These are phyloP conservation scores for Carex sylvatica DNA, from an alignment of 202 grass and related monocot genomes.

Conservation along the genomic window DNA sequence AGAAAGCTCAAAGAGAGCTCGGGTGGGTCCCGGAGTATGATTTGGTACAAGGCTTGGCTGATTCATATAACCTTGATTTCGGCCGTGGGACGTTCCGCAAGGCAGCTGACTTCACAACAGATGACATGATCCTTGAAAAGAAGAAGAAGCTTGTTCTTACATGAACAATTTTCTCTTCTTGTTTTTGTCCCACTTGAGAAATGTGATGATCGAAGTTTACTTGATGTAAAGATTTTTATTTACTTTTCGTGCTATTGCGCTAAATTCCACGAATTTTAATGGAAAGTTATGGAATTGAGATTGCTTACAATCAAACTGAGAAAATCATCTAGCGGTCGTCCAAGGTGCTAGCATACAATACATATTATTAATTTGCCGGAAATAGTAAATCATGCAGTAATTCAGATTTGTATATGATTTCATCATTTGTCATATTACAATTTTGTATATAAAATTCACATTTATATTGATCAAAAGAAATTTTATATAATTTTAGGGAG, in stretches of 20 bases:
- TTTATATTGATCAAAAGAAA: too few relatives aligned
- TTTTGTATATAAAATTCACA: too few relatives aligned
- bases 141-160: slow-evolving; percentile 35
- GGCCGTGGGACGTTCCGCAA: slow-evolving; percentile 73
- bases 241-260: neutral
- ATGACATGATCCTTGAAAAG: slow-evolving; percentile 94
- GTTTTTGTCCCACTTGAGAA: slow-evolving; percentile 7
- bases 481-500: too few relatives aligned
- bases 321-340: too few relatives aligned
- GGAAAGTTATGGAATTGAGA: neutral
- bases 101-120: slow-evolving; percentile 76
- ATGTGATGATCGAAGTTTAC: neutral
- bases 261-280: too few relatives aligned
- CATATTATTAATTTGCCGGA: too few relatives aligned
- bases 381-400: too few relatives aligned
- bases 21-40: slow-evolving; percentile 58
- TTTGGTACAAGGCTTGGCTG: slow-evolving; percentile 63
- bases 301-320: too few relatives aligned
- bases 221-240: neutral
- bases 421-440: too few relatives aligned
- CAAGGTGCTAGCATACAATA: too few relatives aligned
- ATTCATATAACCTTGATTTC: slow-evolving; percentile 93
- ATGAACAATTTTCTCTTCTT: neutral
- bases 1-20: slow-evolving; percentile 63
- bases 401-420: too few relatives aligned